Evolutionary conservation across 2,329 filamentous ascomycete species (phyloP), one percentile per base, ranked within the genome.

Genomic region (Dothideomycetes sp.): DNA sequence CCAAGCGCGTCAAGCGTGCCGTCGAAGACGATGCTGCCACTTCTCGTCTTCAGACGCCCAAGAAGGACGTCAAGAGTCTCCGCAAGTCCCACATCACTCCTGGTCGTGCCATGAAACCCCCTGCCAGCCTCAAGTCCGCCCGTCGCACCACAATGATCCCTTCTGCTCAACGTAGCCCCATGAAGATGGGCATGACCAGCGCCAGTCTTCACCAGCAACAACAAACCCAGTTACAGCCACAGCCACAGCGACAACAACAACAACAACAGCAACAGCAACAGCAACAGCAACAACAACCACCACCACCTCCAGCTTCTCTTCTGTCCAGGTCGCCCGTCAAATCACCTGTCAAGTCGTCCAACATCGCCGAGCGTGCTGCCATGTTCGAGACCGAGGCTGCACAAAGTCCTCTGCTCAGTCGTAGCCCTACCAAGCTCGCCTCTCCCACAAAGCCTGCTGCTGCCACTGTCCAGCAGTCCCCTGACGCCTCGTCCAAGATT

Each of bases 21-120:
- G 63, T 75, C 30, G 68, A 74, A 2, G 82, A 89, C 43, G 84
- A 91, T 59, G 71, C 75, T 12, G 82, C 84, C 8, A 73, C 73
- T 22, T 66, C 70, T 33, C 77, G 82, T 29, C 79, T 80, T 6
- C 78, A 48, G 8, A 51, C 45, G 8, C 35, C 78, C 11, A 66
- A 68, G 19, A 69, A 73, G 44, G 64, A 47, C 25, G 41, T 48
- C 19, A 40, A 40, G 37, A 33, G 20, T n/a, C 18, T 29, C 9
- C 20, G 25, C 10, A 39, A 39, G 15, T 13, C 35, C 3, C 20
- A 23, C 7, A 31, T 24, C 13, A 39, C 35, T 9, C 35, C 35
- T 1, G n/a, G n/a, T n/a, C 35, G 35, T 28, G 19, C 35, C 7
- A 11, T 30, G 19, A 39, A 39, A 8, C 35, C 35, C 24, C 35